Percentiles rank a stretch among this genome's conserved stretches.
phyloP scores from a whole-genome alignment of 2,329 filamentous ascomycete species.

The Alternaria triticina region DNA sequence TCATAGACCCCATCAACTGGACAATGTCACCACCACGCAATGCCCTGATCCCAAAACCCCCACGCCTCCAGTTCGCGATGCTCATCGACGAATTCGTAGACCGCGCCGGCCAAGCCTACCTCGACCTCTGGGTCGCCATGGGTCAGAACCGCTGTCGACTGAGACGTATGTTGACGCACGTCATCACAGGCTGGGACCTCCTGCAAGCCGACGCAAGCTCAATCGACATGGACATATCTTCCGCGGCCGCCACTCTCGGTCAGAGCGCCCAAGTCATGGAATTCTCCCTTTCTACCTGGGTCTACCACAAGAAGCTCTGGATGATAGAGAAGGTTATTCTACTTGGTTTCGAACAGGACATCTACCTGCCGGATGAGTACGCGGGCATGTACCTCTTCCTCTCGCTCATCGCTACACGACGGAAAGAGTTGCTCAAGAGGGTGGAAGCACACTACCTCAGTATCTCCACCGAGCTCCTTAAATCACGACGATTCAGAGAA shows the following conservation, averaged over 20 bases:
- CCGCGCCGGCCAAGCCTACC: constrained; percentile 69
- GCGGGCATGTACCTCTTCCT: constrained; percentile 82
- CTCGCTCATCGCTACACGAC: constrained; percentile 29
- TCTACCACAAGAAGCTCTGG: constrained; percentile 86
- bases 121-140: constrained; percentile 82
- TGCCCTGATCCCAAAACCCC: constrained; percentile 66
- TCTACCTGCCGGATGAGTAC: constrained; percentile 86
- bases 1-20: constrained; percentile 78
- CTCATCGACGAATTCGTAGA: constrained; percentile 72
- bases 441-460: constrained; percentile 23
- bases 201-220: constrained; percentile 73
- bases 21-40: constrained; percentile 65
- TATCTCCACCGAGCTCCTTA: constrained; percentile 5
- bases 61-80: constrained; percentile 71
- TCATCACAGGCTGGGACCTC: constrained; percentile 81
- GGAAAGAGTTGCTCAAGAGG: constrained; percentile 26
- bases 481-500: constrained; percentile 4
- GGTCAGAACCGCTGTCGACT: constrained; percentile 92
- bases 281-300: constrained; percentile 84
- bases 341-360: constrained; percentile 90
- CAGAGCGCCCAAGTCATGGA: constrained; percentile 60
- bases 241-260: constrained; percentile 41
- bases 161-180: constrained; percentile 86
- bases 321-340: constrained; percentile 88
- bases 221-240: constrained; percentile 55